Evolutionary conservation across 257 asterid genomes (phyloP).

Genomic region (Primulina eburnea): DNA sequence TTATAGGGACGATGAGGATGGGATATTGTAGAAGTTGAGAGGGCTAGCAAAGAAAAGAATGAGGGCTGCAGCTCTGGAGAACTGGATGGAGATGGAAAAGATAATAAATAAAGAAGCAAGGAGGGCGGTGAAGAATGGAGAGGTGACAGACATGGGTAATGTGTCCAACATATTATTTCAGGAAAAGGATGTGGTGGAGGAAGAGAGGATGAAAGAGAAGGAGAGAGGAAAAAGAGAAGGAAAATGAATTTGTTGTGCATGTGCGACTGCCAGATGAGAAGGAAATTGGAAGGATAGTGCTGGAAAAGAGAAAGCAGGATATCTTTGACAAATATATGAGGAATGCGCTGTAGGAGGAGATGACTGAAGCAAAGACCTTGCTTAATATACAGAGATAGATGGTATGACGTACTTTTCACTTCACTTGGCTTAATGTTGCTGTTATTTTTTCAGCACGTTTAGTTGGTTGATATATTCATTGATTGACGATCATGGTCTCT

Average conservation of each 20-base stretch:
- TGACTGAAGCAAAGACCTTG: slow-evolving; percentile 69
- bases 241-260: slow-evolving; percentile 74
- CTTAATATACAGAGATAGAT: slow-evolving; percentile 70
- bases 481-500: not conserved
- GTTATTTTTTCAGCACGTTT: not conserved
- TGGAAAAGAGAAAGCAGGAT: slow-evolving; percentile 84
- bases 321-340: slow-evolving; percentile 78
- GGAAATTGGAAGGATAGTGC: slow-evolving; percentile 77
- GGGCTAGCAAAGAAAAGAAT: slow-evolving; percentile 71
- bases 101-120: slow-evolving; percentile 87
- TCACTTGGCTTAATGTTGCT: not conserved
- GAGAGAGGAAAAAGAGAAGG: slow-evolving; percentile 60
- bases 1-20: slow-evolving; percentile 93
- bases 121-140: slow-evolving; percentile 87
- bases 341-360: slow-evolving; percentile 68
- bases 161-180: slow-evolving; percentile 70
- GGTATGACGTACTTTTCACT: slow-evolving; percentile 22
- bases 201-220: slow-evolving; percentile 62
- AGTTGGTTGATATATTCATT: not conserved
- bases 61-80: slow-evolving; percentile 67
- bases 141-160: slow-evolving; percentile 75
- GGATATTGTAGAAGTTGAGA: slow-evolving; percentile 71
- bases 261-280: slow-evolving; percentile 93
- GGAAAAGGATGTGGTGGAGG: slow-evolving; percentile 90
- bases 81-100: slow-evolving; percentile 76